Evolutionary conservation across 2,329 filamentous ascomycete genomes (phyloP), one percentile per base, ranked within the genome.

Genomic region (Chaetomiaceae sp.): DNA sequence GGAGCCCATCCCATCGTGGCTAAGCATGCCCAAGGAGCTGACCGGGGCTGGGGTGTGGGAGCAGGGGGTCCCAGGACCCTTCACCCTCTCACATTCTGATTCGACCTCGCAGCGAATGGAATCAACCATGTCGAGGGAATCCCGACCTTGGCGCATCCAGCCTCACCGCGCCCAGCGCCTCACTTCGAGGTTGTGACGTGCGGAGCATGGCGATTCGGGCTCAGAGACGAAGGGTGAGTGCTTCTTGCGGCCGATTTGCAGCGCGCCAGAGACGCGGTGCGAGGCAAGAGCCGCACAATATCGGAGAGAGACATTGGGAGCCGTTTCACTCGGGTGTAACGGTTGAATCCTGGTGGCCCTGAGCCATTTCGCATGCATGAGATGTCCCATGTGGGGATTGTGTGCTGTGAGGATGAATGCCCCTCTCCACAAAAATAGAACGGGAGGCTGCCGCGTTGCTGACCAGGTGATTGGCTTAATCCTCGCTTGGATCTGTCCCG

Each of bases 401-500:
- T 36, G 2, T 37, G n/a, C n/a, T n/a, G n/a, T n/a, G n/a, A n/a
- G n/a, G 20, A 15, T 25, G 15, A 6, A 15, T 6, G 14, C 25
- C 25, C 19, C 23, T 23, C 17, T 15, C 33, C 40, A 23, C 34
- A 45, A 53, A 47, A 53, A 53, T 53, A 47, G 50, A 33, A 25
- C 15, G 23, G 27, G 20, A 20, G 12, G 15, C 5, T 11, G 4
- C 3, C 14, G n/a, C n/a, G n/a, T n/a, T n/a, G 20, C 7, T 42
- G 19, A 5, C 49, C 43, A 42, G 42, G n/a, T n/a, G n/a, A n/a
- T n/a, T 53, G 11, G 23, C 4, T 15, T 12, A 17, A n/a, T 22
- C 15, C 4, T 7, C n/a, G 15, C 20, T 14, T 42, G 12, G 8
- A 17, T 23, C 19, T 25, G 9, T 1, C 5, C 15, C 19, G n/a